phyloP scores from a whole-genome alignment of 192 early-diverging fungal species.

The Linnemannia elongata region DNA sequence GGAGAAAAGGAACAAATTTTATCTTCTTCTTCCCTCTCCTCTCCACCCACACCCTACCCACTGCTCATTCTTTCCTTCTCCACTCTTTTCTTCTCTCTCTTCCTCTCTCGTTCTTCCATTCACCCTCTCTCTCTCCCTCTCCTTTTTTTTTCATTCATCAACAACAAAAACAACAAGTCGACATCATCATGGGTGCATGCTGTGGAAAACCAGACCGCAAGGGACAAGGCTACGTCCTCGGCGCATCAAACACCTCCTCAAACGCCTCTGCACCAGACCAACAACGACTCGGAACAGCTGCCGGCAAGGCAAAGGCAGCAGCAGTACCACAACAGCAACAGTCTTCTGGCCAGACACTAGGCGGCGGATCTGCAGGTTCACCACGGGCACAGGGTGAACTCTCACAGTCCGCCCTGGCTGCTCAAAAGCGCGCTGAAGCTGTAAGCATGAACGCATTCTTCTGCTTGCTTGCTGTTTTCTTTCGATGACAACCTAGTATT shows the following conservation, averaged over 20 bases:
- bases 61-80: background rate
- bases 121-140: background rate
- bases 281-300: conserved; percentile 12
- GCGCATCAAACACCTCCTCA: conserved; percentile 34
- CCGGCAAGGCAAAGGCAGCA: conserved; percentile 5
- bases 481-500: background rate
- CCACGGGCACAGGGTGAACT: conserved; percentile 24
- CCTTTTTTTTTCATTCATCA: conserved; percentile 3
- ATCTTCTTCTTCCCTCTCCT: background rate
- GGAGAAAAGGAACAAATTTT: background rate
- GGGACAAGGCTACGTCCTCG: conserved; percentile 44
- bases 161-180: background rate
- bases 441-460: conserved; percentile 8
- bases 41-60: background rate
- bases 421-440: conserved; percentile 47
- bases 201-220: conserved; percentile 52
- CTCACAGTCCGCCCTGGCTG: conserved; percentile 49
- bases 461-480: too few relatives aligned
- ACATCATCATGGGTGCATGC: conserved; percentile 40
- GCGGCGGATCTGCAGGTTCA: conserved; percentile 5
- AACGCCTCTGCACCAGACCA: conserved; percentile 19
- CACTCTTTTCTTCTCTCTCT: background rate
- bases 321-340: conserved; percentile 2
- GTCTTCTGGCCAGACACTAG: conserved; percentile 20
- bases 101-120: background rate